A percentile compares a stretch with the other conserved stretches of the same genome.
phyloP scores from a whole-genome alignment of 2,329 filamentous ascomycete species.

The Bipolaris oryzae region DNA sequence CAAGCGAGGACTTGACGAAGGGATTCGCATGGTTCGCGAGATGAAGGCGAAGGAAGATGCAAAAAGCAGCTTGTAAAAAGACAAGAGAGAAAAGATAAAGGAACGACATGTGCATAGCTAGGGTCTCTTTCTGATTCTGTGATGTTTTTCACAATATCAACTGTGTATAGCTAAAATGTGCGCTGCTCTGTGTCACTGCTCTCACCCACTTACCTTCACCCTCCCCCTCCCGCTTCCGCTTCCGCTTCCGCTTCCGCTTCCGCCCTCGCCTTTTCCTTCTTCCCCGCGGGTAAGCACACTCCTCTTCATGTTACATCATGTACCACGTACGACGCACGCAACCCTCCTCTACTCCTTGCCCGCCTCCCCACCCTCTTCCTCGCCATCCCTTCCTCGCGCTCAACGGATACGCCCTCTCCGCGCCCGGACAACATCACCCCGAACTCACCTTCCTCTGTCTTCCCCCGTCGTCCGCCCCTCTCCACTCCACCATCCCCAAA shows the following conservation, averaged over 20 bases:
- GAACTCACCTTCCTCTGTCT: too few species aligned
- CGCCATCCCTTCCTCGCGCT: too few species aligned
- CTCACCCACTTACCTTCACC: not conserved
- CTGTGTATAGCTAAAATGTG: too few species aligned
- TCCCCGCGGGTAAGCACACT: too few species aligned
- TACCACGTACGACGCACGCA: too few species aligned
- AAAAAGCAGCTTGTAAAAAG: constrained; percentile 31
- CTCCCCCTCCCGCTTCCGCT: not conserved
- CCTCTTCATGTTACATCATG: too few species aligned
- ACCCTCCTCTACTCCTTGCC: not conserved
- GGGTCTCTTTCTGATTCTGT: not conserved
- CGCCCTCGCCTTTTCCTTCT: not conserved
- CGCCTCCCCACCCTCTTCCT: not conserved
- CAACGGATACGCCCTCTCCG: too few species aligned
- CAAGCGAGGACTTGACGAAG: constrained; percentile 39
- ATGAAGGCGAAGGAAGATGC: constrained; percentile 34
- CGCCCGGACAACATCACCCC: too few species aligned
- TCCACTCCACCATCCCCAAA: not conserved
- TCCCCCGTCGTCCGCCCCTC: not conserved
- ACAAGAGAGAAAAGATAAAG: not conserved
- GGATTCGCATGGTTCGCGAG: constrained; percentile 32
- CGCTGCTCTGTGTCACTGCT: too few species aligned
- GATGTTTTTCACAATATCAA: not conserved
- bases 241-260: not conserved
- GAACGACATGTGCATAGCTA: not conserved